These are phyloP conservation scores for Termitomyces sp. DNA, from an alignment of 768 basidiomycete species.

Conservation along the genomic window DNA sequence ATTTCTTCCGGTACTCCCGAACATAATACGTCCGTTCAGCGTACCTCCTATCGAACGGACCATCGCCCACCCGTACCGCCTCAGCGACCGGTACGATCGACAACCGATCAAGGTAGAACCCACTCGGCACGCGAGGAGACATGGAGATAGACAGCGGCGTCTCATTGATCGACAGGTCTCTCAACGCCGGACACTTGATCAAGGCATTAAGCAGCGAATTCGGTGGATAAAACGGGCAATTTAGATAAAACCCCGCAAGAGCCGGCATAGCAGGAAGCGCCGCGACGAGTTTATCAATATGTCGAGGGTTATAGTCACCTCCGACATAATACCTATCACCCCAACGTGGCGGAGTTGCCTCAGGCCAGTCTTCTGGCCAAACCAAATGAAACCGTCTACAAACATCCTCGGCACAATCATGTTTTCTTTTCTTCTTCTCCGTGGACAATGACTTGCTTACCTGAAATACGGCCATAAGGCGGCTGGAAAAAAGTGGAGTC, in stretches of 20 bases:
- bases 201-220: constrained; percentile 29
- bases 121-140: constrained; percentile 23
- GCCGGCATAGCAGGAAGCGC: constrained; percentile 31
- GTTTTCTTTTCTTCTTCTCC: too few relatives aligned
- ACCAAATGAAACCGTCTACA: constrained; percentile 28
- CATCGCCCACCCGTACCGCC: constrained; percentile 35
- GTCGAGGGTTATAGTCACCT: constrained; percentile 28
- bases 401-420: not conserved
- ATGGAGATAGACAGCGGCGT: constrained; percentile 32
- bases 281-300: constrained; percentile 29
- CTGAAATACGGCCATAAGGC: constrained; percentile 31
- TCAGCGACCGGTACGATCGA: constrained; percentile 33
- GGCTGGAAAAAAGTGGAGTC: constrained; percentile 34
- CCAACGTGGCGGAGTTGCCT: constrained; percentile 32
- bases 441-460: constrained; percentile 17
- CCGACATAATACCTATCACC: constrained; percentile 28
- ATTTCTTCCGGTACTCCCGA: constrained; percentile 32
- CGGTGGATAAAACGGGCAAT: constrained; percentile 35
- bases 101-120: constrained; percentile 27
- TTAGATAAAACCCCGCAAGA: constrained; percentile 28
- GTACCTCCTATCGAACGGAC: constrained; percentile 30
- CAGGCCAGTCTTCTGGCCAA: constrained; percentile 42
- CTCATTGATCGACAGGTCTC: constrained; percentile 31
- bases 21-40: constrained; percentile 29
- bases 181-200: constrained; percentile 26